These are phyloP conservation scores for Zymoseptoria ardabiliae DNA, from an alignment of 2,329 filamentous ascomycete genomes.

Conservation along the genomic window DNA sequence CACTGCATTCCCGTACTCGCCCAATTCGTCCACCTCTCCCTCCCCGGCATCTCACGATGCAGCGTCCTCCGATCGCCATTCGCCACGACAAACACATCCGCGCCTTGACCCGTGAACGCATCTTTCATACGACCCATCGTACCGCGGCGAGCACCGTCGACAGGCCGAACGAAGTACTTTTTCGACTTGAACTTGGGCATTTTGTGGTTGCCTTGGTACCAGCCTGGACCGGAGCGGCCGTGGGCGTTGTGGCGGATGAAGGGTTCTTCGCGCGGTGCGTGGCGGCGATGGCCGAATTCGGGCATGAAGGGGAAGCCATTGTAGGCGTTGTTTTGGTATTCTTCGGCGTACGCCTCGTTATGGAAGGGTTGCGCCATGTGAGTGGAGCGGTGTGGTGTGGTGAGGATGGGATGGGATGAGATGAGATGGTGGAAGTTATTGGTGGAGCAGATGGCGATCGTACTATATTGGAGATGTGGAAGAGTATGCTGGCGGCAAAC, in stretches of 20 bases:
- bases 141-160: slow-evolving; percentile 35
- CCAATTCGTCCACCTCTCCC: slow-evolving; percentile 33
- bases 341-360: slow-evolving; percentile 12
- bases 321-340: slow-evolving; percentile 16
- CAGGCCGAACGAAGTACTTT: slow-evolving; percentile 39
- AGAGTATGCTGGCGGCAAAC: neutral
- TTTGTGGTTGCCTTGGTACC: slow-evolving; percentile 21
- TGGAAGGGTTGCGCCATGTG: slow-evolving; percentile 14
- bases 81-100: slow-evolving; percentile 40
- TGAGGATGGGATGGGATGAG: neutral
- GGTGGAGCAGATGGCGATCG: neutral
- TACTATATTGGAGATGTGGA: neutral
- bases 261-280: slow-evolving; percentile 21
- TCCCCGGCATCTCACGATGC: slow-evolving; percentile 32
- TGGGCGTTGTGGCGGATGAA: slow-evolving; percentile 16
- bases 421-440: neutral
- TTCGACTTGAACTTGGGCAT: slow-evolving; percentile 27
- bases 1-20: slow-evolving; percentile 17
- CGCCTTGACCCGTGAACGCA: slow-evolving; percentile 34
- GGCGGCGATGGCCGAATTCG: slow-evolving; percentile 20
- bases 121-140: slow-evolving; percentile 38
- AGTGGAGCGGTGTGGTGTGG: neutral
- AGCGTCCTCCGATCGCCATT: slow-evolving; percentile 33
- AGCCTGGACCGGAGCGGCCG: slow-evolving; percentile 7
- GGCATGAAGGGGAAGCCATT: slow-evolving; percentile 21